Evolutionary conservation across 345 rosid species (phyloP).

Genomic region (Gossypium thurberi): DNA sequence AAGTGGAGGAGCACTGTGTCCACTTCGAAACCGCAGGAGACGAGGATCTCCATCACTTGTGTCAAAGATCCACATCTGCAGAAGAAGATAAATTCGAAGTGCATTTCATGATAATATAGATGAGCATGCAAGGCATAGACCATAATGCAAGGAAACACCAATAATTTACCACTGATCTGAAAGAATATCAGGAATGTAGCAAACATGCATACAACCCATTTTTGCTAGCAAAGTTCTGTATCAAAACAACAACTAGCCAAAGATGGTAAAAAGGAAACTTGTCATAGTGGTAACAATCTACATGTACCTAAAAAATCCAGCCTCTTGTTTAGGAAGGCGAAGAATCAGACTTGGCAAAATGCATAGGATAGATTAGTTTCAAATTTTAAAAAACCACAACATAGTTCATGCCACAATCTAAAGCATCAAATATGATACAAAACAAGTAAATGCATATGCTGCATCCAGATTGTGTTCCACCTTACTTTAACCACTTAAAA

Average conservation of each 20-base stretch:
- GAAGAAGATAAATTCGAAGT: neutral
- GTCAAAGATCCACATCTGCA: slow-evolving; percentile 96
- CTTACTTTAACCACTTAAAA: neutral
- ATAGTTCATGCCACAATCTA: too few species aligned
- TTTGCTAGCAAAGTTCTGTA: neutral
- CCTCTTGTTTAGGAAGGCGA: neutral
- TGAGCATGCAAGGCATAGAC: neutral
- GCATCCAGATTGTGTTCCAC: neutral
- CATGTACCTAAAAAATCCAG: neutral
- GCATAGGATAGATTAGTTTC: neutral
- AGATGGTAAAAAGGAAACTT: neutral
- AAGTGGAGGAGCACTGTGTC: slow-evolving; percentile 96
- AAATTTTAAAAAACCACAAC: too few species aligned
- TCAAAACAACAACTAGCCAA: neutral
- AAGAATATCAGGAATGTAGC: neutral
- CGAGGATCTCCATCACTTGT: slow-evolving; percentile 95
- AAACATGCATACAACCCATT: slow-evolving; percentile 2
- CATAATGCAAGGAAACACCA: neutral
- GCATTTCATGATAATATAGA: neutral
- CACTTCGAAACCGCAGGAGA: slow-evolving; percentile 87
- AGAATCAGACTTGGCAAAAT: neutral
- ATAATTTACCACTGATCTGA: neutral
- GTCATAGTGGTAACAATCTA: neutral
- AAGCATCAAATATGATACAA: neutral
- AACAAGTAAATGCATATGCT: neutral